Base-by-base conservation (phyloP, 2,329 filamentous ascomycete genomes). In the Penicillium sclerotiorum region DNA sequence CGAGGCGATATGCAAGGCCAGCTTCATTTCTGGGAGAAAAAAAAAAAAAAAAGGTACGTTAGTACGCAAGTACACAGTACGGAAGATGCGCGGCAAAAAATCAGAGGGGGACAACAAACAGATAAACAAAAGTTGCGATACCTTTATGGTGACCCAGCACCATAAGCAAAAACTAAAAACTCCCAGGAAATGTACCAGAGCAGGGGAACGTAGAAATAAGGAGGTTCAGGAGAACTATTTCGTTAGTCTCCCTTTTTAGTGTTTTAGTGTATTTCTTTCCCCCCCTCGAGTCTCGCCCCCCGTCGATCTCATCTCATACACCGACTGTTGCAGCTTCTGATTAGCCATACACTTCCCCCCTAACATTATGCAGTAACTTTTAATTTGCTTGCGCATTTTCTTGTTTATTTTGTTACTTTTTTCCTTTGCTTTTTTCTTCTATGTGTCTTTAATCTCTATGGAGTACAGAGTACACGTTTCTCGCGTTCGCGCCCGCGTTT, bases 291-390 rank as follows among this genome's bases (percentile, higher is more conserved):
- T 54, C 57, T 63, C 62, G 63, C 57, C 60, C 51, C 56, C 61
- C 53, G 64, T 65, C 63, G 47, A 52, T 46, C 53, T 56, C 62
- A 52, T 46, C 53, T 56, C 62, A 66, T 56, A 59, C 58, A 61
- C 58, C 54, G 59, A 60, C 56, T 57, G 37, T 46, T 46, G 43
- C 43, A 46, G 13, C 30, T 23, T 30, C 4, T 41, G 13, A 41
- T 8, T 27, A 18, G 12, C 17, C 20, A 12, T 23, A 33, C 11
- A 6, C 33, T 18, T 5, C 5, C 12, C 32, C 15, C 15, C n/a
- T 28, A 28, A n/a, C 5, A 11, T 6, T 11, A 13, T 32, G 15
- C 6, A 20, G 11, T 18, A 17, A 5, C 4, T 5, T 13, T 32
- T 32, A 6, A 32, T 32, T 5, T 12, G 11, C 28, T 32, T 32